Base-by-base conservation (phyloP, 352 stramenopile genomes). In the Pythium brachiatum region DNA sequence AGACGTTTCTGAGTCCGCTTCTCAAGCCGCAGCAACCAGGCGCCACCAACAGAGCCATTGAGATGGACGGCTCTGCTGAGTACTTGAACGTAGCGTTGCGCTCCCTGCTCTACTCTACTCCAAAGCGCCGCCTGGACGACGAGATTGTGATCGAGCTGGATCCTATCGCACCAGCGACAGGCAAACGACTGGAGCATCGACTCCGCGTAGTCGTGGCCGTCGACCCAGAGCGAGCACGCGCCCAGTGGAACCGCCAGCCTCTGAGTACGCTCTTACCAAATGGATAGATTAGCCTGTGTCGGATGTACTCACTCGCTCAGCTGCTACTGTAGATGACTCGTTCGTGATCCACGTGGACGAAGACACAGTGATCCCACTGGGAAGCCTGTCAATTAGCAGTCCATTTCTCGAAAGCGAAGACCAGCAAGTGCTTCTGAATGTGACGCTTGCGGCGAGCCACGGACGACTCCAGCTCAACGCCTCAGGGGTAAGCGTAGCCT, bases 401-500 rank as follows among this genome's bases (percentile, higher is more conserved):
- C 41, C 18, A 26, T 26, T 7, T 7, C 6, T 48, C 41, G 41
- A 27, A n/a, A 48, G 7, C 15, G 41, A 48, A 13, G 41, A 48
- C n/a, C 41, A 26, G 3, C n/a, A 48, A 16, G 11, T 48, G 2
- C 48, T 26, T 7, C 9, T 31, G 44, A 34, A 53, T 21, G 32
- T 54, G 7, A 65, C 38, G 9, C 8, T 65, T 8, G 13, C 58
- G 20, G 58, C 50, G 13, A 54, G n/a, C 20, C 58, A 65, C 29
- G 58, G 58, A 12, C 16, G 41, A 5, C 31, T 65, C 15, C 41
- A 48, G 11, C 12, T 48, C 12, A 48, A 26, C 29, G 9, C 5
- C 29, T 5, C 29, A 5, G 9, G 29, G 5, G 29, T 34, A 9
- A 34, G 29, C 29, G 9, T 9, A 9, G 9, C 29, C 9, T 34